Evolutionary conservation across 1,139 yeast genomes (phyloP).

Genomic region (Candida pseudocylindracea): DNA sequence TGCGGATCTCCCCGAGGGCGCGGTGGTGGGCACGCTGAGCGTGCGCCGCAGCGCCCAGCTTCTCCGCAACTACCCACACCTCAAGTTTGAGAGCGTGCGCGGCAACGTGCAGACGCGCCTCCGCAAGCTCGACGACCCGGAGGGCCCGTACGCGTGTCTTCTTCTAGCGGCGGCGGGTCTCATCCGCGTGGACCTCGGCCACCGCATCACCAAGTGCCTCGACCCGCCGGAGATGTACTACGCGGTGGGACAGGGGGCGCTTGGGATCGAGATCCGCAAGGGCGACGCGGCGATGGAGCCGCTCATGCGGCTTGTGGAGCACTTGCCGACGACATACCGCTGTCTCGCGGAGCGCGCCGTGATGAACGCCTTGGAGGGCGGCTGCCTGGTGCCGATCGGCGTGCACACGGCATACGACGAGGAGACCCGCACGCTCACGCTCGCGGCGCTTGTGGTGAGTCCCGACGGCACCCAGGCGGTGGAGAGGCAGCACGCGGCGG

Average conservation of each 20-base stretch:
- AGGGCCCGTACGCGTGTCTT: slow-evolving; percentile 43
- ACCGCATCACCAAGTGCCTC: slow-evolving; percentile 49
- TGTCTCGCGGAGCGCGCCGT: slow-evolving; percentile 84
- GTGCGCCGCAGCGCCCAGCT: slow-evolving; percentile 70
- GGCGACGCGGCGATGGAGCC: slow-evolving; percentile 35
- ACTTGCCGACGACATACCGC: slow-evolving; percentile 43
- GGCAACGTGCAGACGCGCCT: slow-evolving; percentile 79
- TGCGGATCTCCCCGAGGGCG: slow-evolving; percentile 60
- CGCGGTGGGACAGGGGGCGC: slow-evolving; percentile 96
- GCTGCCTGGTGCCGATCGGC: slow-evolving; percentile 95
- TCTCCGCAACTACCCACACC: slow-evolving; percentile 17
- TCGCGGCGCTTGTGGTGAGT: slow-evolving; percentile 61
- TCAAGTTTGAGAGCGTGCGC: slow-evolving; percentile 48
- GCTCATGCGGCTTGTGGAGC: slow-evolving; percentile 42
- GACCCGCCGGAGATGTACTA: slow-evolving; percentile 78
- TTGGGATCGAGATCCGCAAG: slow-evolving; percentile 73
- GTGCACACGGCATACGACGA: slow-evolving; percentile 40
- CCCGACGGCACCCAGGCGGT: slow-evolving; percentile 63
- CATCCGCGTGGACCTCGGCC: slow-evolving; percentile 42
- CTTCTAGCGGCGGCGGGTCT: slow-evolving; percentile 89
- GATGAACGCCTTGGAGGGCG: slow-evolving; percentile 84
- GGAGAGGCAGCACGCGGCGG: slow-evolving; percentile 22
- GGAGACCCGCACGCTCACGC: slow-evolving; percentile 15
- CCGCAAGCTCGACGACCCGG: slow-evolving; percentile 41
- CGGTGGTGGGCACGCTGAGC: slow-evolving; percentile 86